Base-by-base conservation (phyloP, 2,329 filamentous ascomycete species). In the Coleophoma cylindrospora region DNA sequence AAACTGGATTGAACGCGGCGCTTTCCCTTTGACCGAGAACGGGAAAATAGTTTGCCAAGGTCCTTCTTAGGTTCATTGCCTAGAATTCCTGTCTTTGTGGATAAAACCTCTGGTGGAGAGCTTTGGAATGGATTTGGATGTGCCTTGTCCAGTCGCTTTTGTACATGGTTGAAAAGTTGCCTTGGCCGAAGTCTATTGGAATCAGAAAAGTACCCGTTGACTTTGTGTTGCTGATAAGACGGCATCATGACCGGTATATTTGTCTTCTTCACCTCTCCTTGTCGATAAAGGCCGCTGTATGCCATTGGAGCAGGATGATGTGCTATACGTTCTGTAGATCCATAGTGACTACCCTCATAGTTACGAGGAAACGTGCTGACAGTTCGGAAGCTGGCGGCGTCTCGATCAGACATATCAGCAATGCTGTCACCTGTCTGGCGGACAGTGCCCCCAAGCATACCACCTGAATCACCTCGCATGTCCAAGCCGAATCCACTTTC, bases 171-270 rank as follows among this genome's bases (percentile, higher is more conserved):
- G 10, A 48, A 46, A 13, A 45, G 50, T 22, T 50, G 50, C 2
- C 43, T 51, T 6, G 50, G 53, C 19, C 53, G 51, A 36, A 52
- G 48, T 34, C 61, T 48, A 14, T 46, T 60, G 14, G 62, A 63
- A 50, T 65, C 56, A 47, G 60, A 52, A 19, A 60, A 54, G 48
- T 62, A 63, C 1, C 62, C 63, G 45, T 65, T 64, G 22, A 65
- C 53, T 38, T 60, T 60, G 34, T 64, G 56, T 27, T 59, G 54
- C 36, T 54, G 51, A 27, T 53, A 58, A 3, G 56, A 48, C 13
- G 63, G 62, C 9, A 60, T 47, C 10, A 65, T 54, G 4, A 65
- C 48, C 12, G 62, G 62, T 17, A 57, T 56, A 12, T 48, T 50
- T 10, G 49, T 56, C 34, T 59, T 54, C 33, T 63, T 64, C 3